These are phyloP conservation scores for Cercospora sp. DNA, from an alignment of 2,329 filamentous ascomycete species.

Conservation along the genomic window DNA sequence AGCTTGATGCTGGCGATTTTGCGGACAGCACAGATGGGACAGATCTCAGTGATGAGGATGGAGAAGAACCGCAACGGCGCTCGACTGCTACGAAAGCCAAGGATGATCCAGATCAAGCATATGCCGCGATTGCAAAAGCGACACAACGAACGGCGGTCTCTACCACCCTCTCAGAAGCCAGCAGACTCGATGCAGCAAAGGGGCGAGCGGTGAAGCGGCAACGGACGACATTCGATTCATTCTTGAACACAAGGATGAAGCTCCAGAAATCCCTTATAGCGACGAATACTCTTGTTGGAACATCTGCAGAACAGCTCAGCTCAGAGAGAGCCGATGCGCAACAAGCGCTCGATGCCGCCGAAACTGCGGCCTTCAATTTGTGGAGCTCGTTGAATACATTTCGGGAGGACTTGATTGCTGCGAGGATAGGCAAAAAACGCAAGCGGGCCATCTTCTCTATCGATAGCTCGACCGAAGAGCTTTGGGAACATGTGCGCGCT, in stretches of 20 bases:
- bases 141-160: conserved; percentile 64
- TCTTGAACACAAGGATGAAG: conserved; percentile 87
- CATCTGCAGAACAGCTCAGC: conserved; percentile 40
- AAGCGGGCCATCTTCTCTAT: conserved; percentile 53
- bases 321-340: conserved; percentile 40
- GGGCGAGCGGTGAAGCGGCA: conserved; percentile 84
- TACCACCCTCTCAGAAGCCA: conserved; percentile 64
- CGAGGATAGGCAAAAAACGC: conserved; percentile 60
- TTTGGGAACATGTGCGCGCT: conserved; percentile 71
- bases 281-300: conserved; percentile 67
- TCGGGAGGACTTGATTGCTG: conserved; percentile 59
- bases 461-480: conserved; percentile 60
- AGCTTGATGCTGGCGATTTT: conserved; percentile 31
- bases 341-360: conserved; percentile 68
- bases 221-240: conserved; percentile 78
- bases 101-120: conserved; percentile 59
- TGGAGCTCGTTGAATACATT: conserved; percentile 78
- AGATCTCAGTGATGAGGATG: conserved; percentile 48
- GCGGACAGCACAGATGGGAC: conserved; percentile 47
- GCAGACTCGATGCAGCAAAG: conserved; percentile 77
- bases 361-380: conserved; percentile 79
- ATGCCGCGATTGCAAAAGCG: conserved; percentile 50
- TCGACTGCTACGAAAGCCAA: conserved; percentile 2
- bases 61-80: conserved; percentile 37
- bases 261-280: conserved; percentile 87